Evolutionary conservation across 257 asterid species (phyloP).

Genomic region (Jaltomata sinuosa): DNA sequence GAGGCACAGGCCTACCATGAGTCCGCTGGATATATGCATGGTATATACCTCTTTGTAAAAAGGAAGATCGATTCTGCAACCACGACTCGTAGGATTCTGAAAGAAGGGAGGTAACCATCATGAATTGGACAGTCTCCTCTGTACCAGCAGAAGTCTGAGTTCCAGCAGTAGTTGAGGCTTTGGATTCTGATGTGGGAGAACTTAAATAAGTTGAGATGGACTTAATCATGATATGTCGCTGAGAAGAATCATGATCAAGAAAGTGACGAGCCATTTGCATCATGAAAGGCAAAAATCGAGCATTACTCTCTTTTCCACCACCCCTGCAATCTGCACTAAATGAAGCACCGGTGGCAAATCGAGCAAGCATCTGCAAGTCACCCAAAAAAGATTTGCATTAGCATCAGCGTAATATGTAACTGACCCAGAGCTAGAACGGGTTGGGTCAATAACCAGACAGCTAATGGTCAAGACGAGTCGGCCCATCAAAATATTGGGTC

Average conservation of each 20-base stretch:
- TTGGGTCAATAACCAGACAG: not conserved
- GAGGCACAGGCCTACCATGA: constrained; percentile 49
- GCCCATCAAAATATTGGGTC: not conserved
- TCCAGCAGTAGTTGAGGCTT: constrained; percentile 37
- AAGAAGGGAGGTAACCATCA: constrained; percentile 95
- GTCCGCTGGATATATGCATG: constrained; percentile 84
- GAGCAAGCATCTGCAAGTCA: constrained; percentile 87
- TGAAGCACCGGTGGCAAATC: constrained; percentile 95
- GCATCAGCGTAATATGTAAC: not conserved
- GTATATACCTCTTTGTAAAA: constrained; percentile 80
- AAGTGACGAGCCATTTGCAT: constrained; percentile 93
- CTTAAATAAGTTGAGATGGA: constrained; percentile 63
- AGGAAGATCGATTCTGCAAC: constrained; percentile 74
- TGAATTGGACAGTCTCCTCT: constrained; percentile 93
- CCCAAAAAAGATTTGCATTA: not conserved
- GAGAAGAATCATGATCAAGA: constrained; percentile 77
- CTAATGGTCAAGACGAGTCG: not conserved
- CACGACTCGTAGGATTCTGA: constrained; percentile 89
- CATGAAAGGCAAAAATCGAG: constrained; percentile 81
- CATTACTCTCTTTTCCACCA: constrained; percentile 95
- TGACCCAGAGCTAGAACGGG: not conserved
- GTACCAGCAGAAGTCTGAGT: constrained; percentile 56
- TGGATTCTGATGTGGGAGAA: constrained; percentile 49
- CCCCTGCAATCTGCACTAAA: constrained; percentile 86
- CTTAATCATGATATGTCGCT: constrained; percentile 50